Conservation (phyloP, 805 yeast species). For the Nakazawaea ernobii region DNA sequence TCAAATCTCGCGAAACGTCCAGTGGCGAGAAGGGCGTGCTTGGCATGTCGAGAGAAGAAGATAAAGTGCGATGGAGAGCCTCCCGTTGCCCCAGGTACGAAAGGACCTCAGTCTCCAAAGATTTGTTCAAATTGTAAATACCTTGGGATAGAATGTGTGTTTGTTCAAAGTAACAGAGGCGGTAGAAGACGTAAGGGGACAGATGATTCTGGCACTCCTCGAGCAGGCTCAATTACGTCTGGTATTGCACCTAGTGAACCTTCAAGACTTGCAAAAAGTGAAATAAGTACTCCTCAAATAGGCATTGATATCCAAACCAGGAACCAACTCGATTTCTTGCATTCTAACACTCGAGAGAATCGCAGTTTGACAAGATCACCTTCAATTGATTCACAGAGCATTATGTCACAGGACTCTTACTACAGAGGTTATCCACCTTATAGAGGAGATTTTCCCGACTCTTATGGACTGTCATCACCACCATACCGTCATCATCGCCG, state of each 20-base stretch:
- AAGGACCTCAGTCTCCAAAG: constrained; percentile 14
- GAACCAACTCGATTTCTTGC: constrained; percentile 5
- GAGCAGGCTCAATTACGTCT: background rate
- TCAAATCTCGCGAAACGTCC: constrained; percentile 27
- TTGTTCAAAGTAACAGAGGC: constrained; percentile 52
- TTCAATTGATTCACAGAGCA: constrained; percentile 2
- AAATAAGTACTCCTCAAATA: background rate
- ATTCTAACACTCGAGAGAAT: background rate
- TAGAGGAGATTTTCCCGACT: background rate
- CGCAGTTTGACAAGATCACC: constrained; percentile 3
- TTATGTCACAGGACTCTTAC: background rate
- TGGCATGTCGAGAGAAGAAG: constrained; percentile 59
- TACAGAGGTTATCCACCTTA: background rate
- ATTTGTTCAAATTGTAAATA: constrained; percentile 45
- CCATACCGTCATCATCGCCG: constrained; percentile 11
- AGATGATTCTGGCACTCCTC: background rate
- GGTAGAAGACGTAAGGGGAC: constrained; percentile 40
- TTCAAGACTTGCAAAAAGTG: too few relatives aligned
- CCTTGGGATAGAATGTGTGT: constrained; percentile 44
- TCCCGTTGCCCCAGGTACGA: constrained; percentile 14
- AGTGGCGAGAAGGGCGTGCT: constrained; percentile 58
- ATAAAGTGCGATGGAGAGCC: constrained; percentile 62
- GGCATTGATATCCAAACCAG: background rate
- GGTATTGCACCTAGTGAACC: background rate
- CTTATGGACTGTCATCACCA: constrained; percentile 4